Evolutionary conservation across 495 filamentous ascomycete species (phyloP).

Genomic region (Hypomontagnella submonticulosa): DNA sequence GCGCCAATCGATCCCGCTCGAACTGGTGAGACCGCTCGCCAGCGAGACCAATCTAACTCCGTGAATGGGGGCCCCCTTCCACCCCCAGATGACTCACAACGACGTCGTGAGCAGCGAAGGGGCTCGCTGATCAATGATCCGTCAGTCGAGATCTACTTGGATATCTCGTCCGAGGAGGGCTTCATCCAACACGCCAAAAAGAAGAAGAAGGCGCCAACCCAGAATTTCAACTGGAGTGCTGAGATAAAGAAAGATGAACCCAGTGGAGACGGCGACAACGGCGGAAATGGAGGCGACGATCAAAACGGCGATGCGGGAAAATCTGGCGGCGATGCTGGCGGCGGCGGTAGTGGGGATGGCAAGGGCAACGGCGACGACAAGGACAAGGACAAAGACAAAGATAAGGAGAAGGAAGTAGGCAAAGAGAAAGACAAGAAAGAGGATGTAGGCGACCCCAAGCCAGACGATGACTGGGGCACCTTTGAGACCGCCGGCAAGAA

Average conservation of each 20-base stretch:
- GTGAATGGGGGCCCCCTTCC: slow-evolving; percentile 32
- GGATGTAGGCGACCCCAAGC: slow-evolving; percentile 26
- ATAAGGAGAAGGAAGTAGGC: slow-evolving; percentile 48
- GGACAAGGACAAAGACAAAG: slow-evolving; percentile 39
- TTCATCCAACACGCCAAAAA: slow-evolving; percentile 54
- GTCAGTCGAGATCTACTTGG: slow-evolving; percentile 49
- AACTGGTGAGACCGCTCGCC: slow-evolving; percentile 37
- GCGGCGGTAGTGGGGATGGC: slow-evolving; percentile 37
- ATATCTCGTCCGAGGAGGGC: slow-evolving; percentile 59
- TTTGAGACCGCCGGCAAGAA: slow-evolving; percentile 50
- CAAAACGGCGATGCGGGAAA: slow-evolving; percentile 42
- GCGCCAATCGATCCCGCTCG: slow-evolving; percentile 22
- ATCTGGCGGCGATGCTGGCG: slow-evolving; percentile 12
- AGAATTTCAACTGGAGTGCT: slow-evolving; percentile 34
- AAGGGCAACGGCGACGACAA: slow-evolving; percentile 47
- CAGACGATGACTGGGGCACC: slow-evolving; percentile 46
- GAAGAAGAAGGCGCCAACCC: slow-evolving; percentile 52
- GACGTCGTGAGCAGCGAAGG: slow-evolving; percentile 29
- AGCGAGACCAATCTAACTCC: slow-evolving; percentile 31
- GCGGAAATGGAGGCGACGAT: slow-evolving; percentile 43
- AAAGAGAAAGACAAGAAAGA: slow-evolving; percentile 41
- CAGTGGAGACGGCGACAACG: slow-evolving; percentile 44
- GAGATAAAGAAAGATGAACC: slow-evolving; percentile 60
- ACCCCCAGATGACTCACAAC: slow-evolving; percentile 26
- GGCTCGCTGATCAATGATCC: slow-evolving; percentile 47